phyloP scores from a whole-genome alignment of 345 rosid species.

The Populus nigra region DNA sequence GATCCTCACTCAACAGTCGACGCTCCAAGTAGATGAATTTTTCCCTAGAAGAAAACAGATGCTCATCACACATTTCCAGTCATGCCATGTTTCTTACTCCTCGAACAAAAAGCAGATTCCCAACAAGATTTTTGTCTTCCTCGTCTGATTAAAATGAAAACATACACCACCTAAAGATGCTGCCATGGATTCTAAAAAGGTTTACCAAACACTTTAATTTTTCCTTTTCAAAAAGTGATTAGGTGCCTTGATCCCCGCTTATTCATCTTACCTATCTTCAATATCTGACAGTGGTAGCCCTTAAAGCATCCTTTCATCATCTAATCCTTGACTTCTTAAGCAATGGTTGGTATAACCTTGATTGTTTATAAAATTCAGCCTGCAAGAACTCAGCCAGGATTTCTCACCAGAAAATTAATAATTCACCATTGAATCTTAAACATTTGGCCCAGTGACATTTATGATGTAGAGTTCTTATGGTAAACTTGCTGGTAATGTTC shows the following conservation, averaged over 20 bases:
- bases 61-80: conserved; percentile 18
- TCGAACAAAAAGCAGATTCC: conserved; percentile 12
- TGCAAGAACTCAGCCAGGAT: background rate
- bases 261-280: background rate
- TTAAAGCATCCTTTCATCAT: background rate
- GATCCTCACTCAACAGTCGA: too few relatives aligned
- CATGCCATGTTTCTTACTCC: background rate
- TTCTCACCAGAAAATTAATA: too few relatives aligned
- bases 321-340: background rate
- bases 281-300: background rate
- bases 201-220: background rate
- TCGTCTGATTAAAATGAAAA: background rate
- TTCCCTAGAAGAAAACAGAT: background rate
- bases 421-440: too few relatives aligned
- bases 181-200: background rate
- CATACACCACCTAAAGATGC: background rate
- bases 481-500: background rate
- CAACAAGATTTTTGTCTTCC: background rate
- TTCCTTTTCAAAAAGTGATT: background rate
- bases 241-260: background rate
- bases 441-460: too few relatives aligned
- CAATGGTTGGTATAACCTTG: background rate
- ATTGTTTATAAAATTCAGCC: background rate
- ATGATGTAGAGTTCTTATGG: background rate
- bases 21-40: background rate